Evolutionary conservation across 257 asterid genomes (phyloP).

Genomic region (Ilex aquifolium): DNA sequence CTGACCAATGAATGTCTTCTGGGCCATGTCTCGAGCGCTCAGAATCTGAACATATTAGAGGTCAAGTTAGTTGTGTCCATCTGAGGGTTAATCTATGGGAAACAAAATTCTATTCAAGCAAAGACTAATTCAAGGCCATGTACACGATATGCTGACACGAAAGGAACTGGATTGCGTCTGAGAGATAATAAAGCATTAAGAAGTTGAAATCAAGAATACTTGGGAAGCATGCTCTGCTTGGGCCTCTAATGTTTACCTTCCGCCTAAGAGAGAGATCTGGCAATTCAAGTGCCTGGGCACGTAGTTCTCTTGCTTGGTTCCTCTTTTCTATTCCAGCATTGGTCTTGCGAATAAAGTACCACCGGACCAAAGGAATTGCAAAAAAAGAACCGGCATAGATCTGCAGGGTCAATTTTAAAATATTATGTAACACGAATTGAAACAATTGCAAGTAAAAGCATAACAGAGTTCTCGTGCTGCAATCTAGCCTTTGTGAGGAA

Average conservation of each 20-base stretch:
- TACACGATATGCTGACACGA: too few species aligned
- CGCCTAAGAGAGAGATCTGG: constrained; percentile 71
- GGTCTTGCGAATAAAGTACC: constrained; percentile 59
- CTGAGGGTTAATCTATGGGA: too few species aligned
- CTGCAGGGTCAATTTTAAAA: constrained; percentile 38
- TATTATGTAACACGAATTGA: constrained; percentile 5
- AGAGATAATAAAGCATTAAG: too few species aligned
- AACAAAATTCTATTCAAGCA: too few species aligned
- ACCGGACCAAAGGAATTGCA: constrained; percentile 77
- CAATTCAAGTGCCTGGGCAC: constrained; percentile 62
- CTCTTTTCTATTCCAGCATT: constrained; percentile 62
- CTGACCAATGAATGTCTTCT: constrained; percentile 70
- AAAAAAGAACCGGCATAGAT: constrained; percentile 95
- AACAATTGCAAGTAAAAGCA: neutral
- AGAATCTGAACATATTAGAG: constrained; percentile 71
- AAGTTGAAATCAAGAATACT: too few species aligned
- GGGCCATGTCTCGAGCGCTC: constrained; percentile 97
- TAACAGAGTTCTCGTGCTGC: neutral
- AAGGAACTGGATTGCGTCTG: too few species aligned
- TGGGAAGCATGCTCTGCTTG: too few species aligned
- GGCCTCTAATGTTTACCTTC: constrained; percentile 48
- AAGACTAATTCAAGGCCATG: too few species aligned
- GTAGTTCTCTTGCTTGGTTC: constrained; percentile 60
- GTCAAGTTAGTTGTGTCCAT: too few species aligned
- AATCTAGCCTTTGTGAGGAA: neutral